phyloP scores from a whole-genome alignment of 73 alveolate species.

The Paramecium bursaria region DNA sequence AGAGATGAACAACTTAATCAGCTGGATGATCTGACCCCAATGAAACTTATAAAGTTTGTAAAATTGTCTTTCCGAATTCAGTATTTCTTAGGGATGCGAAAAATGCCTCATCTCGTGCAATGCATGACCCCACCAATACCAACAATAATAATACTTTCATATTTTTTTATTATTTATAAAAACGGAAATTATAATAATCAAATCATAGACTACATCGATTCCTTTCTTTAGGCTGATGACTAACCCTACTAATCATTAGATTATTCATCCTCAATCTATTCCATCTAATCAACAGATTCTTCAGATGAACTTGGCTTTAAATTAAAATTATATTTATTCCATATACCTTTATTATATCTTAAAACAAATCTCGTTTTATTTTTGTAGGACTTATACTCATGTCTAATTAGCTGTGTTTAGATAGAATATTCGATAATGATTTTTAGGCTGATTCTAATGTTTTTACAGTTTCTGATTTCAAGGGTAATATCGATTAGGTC shows the following conservation, averaged over 20 bases:
- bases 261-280: neutral
- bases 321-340: too few species aligned
- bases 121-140: neutral
- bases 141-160: neutral
- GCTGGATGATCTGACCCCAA: conserved; percentile 50
- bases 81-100: conserved; percentile 50
- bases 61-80: conserved; percentile 58
- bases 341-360: conserved; percentile 9
- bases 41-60: conserved; percentile 16
- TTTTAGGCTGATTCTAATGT: conserved; percentile 22
- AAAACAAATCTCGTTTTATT: neutral
- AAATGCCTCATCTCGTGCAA: conserved; percentile 56
- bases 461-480: conserved; percentile 25
- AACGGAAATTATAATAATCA: too few species aligned
- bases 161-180: too few species aligned
- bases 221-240: too few species aligned
- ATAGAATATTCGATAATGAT: conserved; percentile 4
- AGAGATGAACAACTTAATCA: conserved; percentile 49
- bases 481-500: neutral
- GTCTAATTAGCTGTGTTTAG: neutral
- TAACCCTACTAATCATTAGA: too few species aligned
- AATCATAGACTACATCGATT: too few species aligned
- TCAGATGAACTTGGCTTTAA: too few species aligned
- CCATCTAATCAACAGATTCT: neutral
- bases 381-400: conserved; percentile 19